Base-by-base conservation (phyloP, 495 filamentous ascomycete genomes). In the Collariella sp. region DNA sequence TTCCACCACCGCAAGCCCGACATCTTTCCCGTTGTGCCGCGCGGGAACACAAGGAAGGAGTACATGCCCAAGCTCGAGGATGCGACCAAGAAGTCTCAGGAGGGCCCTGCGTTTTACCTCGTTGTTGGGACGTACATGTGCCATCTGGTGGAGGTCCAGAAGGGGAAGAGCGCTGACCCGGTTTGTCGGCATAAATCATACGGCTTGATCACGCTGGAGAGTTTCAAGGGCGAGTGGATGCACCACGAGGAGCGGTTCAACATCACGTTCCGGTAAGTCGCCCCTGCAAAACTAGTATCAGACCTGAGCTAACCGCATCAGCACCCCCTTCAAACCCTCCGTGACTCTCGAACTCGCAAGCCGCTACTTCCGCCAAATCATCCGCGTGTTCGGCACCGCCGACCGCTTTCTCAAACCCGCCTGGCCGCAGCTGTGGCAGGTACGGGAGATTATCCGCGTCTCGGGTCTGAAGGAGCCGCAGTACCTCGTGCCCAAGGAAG, bases 81-180 rank as follows among this genome's bases (percentile, higher is more conserved):
- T 29, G 34, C 43, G 44, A 43, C 60, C 49, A 71, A 71, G 57
- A 83, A 85, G 24, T 86, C 87, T 49, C 80, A 83, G 22, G 93
- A 96, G 55, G 81, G 89, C 57, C 73, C 93, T 16, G 81, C 87
- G 18, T 95, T 85, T 64, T 96, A 95, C 66, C 79, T 98, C 46
- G 88, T 83, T 0, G 81, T 98, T 61, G 91, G 89, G 16, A 76
- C 86, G 16, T 84, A 93, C 70, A 85, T 88, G 52, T 74, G 95
- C 46, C 85, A 95, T 68, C 62, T 96, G 18, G 79, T 94, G 16
- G 86, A 88, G 38, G 69, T 72, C 67, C 38, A 71, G 68, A 60
- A 78, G 72, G 55, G 49, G 11, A 69, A 81, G 77, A 43, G 82
- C 74, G 50, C 77, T 67, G 52, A 72, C 67, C 50, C 76, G 67